phyloP scores from a whole-genome alignment of 345 rosid species.

The Eucalyptus sp. region DNA sequence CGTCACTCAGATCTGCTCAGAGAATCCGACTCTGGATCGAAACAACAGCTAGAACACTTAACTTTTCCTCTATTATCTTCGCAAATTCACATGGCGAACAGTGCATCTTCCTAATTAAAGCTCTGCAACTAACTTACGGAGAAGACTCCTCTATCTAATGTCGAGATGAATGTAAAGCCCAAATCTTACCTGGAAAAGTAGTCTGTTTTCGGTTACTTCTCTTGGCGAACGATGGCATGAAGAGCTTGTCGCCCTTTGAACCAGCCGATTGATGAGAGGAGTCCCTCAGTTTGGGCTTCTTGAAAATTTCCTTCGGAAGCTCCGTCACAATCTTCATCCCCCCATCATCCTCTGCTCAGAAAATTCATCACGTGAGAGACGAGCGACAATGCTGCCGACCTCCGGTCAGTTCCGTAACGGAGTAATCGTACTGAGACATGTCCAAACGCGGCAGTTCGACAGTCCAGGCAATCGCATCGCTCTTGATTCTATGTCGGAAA shows the following conservation, averaged over 20 bases:
- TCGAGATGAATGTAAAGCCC: neutral
- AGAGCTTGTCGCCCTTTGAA: neutral
- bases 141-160: neutral
- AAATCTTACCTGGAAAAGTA: conserved; percentile 1
- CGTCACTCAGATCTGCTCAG: neutral
- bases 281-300: conserved; percentile 38
- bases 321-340: conserved; percentile 39
- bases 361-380: neutral
- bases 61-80: neutral
- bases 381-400: neutral
- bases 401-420: neutral
- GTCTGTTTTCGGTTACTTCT: neutral
- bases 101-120: neutral
- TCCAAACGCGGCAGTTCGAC: neutral
- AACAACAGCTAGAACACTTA: neutral
- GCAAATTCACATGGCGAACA: neutral
- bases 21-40: neutral
- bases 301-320: conserved; percentile 25
- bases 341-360: conserved; percentile 7
- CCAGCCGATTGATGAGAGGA: neutral
- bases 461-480: neutral
- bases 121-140: neutral
- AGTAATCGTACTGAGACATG: neutral
- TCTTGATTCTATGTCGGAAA: neutral
- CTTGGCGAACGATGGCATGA: conserved; percentile 18